These are phyloP conservation scores for Pluteus cervinus DNA, from an alignment of 768 basidiomycete species.

Conservation along the genomic window DNA sequence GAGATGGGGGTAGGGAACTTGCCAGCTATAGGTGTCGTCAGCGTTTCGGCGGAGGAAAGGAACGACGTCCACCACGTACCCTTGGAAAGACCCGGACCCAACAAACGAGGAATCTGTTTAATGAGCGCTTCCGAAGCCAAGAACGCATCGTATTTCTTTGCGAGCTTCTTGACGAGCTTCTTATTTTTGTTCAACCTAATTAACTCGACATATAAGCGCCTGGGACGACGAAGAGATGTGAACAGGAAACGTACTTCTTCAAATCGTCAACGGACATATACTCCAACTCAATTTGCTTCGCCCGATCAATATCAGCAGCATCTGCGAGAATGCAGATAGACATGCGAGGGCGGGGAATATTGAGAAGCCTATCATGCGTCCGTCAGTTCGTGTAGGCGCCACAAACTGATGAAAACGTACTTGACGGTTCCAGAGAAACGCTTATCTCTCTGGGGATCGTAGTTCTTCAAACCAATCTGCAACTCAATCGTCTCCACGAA, in stretches of 20 bases:
- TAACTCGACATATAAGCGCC: not conserved
- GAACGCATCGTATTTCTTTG: conserved; percentile 99
- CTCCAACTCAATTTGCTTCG: conserved; percentile 95
- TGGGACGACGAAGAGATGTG: not conserved
- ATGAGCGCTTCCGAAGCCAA: conserved; percentile 94
- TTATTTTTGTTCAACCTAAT: conserved; percentile 98
- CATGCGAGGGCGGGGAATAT: conserved; percentile 98
- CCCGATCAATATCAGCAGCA: conserved; percentile 97
- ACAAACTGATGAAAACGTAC: conserved; percentile 33
- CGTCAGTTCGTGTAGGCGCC: not conserved
- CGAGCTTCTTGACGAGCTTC: conserved; percentile 99
- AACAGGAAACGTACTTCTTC: conserved; percentile 72
- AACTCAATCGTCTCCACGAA: conserved; percentile 96
- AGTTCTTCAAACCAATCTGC: conserved; percentile 97
- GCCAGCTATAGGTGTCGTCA: conserved; percentile 84
- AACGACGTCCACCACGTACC: conserved; percentile 62
- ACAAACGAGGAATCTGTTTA: conserved; percentile 99
- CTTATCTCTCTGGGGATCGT: conserved; percentile 99
- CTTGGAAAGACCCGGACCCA: conserved; percentile 99
- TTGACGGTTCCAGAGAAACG: conserved; percentile 99
- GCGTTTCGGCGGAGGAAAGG: not conserved
- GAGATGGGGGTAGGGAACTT: conserved; percentile 99
- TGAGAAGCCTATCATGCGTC: conserved; percentile 62
- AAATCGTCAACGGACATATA: conserved; percentile 99
- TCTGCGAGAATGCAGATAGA: conserved; percentile 99